A percentile compares a stretch with the other conserved stretches of the same genome.
Evolutionary conservation across 805 yeast genomes (phyloP).

Genomic region (Candida schatavii): DNA sequence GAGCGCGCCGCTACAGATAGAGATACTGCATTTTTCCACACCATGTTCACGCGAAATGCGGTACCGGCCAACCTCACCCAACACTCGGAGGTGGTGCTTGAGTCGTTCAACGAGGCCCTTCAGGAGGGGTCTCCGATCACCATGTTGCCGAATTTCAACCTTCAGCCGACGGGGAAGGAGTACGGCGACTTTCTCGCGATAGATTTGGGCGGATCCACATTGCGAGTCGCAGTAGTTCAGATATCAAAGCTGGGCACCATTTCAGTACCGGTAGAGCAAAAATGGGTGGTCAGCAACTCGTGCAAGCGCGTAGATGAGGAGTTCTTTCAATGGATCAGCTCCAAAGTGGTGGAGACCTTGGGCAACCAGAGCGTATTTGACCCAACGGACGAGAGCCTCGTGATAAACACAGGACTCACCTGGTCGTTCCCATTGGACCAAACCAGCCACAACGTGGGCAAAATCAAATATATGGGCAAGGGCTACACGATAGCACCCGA

Average conservation of each 20-base stretch:
- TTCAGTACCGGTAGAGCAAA: slow-evolving; percentile 24
- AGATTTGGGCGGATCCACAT: slow-evolving; percentile 59
- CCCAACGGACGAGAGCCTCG: slow-evolving; percentile 5
- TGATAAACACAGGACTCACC: slow-evolving; percentile 44
- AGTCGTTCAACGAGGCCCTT: slow-evolving; percentile 30
- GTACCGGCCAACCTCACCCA: slow-evolving; percentile 3
- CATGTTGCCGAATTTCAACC: slow-evolving; percentile 41
- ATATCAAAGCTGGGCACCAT: slow-evolving; percentile 18
- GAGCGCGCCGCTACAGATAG: too few species aligned
- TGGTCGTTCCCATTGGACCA: slow-evolving; percentile 58
- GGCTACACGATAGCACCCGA: slow-evolving; percentile 51
- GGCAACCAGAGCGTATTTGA: slow-evolving; percentile 15
- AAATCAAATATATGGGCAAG: slow-evolving; percentile 55
- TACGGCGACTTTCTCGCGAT: slow-evolving; percentile 41
- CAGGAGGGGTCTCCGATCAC: slow-evolving; percentile 23
- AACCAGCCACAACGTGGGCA: slow-evolving; percentile 40
- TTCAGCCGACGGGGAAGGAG: slow-evolving; percentile 36
- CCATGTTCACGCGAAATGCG: neutral
- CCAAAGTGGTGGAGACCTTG: slow-evolving; percentile 28
- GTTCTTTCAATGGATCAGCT: slow-evolving; percentile 45
- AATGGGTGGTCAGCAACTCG: slow-evolving; percentile 38
- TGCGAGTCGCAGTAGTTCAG: slow-evolving; percentile 40
- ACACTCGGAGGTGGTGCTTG: slow-evolving; percentile 19
- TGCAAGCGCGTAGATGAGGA: slow-evolving; percentile 36
- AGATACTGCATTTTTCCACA: too few species aligned